Base-by-base conservation (phyloP, 2,329 filamentous ascomycete species). In the Alternaria tenuissima region DNA sequence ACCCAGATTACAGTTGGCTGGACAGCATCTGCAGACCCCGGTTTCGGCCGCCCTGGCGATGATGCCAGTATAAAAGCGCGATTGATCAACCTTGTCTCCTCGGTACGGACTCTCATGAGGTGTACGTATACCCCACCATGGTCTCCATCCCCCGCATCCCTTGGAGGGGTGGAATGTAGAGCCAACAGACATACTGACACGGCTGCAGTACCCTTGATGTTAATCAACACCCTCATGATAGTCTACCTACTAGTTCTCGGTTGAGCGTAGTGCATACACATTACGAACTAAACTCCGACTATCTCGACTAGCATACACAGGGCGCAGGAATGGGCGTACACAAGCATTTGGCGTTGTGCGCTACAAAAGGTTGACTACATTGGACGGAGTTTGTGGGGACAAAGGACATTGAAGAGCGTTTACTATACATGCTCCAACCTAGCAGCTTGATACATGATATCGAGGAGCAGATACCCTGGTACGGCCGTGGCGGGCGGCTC, bases 71-170 rank as follows among this genome's bases (percentile, higher is more conserved):
- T 96, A 72, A 94, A 95, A 80, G 90, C 90, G 52, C 95, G 95
- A 79, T 85, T 94, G 42, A 90, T 97, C 72, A 93, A 96, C 78
- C 81, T 98, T 73, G 95, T 98, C 68, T 91, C 92, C 36, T 95
- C 92, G 73, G 90, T 97, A 69, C 86, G 94, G 79, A 97, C 92
- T 59, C 83, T 98, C 55, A 96, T 96, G 92, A 88, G 94, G 83
- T 93, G 94, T 97, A 86, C 61, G 89, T 87, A 22, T 51, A 36
- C 44, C 39, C 32, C 62, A 32, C 38, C 28, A 16, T 18, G 20
- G 42, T 38, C 47, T 34, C 44, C 42, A 46, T 42, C 28, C 36
- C 36, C n/a, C 36, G 47, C 8, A 41, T 30, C n/a, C 32, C 18
- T 32, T 44, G 16, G 41, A 44, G 20, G 24, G 34, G 18, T 48